Base-by-base conservation (phyloP, 495 filamentous ascomycete species). In the Cenococcum geophilum region DNA sequence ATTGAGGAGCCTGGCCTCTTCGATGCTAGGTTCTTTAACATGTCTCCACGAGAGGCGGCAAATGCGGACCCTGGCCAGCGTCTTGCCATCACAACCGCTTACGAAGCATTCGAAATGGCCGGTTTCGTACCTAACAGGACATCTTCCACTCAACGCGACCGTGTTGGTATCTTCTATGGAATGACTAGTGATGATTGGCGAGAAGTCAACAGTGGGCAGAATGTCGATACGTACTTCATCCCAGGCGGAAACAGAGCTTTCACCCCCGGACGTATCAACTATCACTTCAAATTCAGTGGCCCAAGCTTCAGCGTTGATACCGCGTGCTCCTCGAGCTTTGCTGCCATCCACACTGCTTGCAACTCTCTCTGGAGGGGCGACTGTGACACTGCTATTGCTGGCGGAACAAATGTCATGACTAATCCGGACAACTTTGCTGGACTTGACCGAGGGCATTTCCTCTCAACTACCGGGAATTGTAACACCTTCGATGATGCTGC, bases 11-110 rank as follows among this genome's bases (percentile, higher is more conserved):
- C 75, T 25, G 76, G 68, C 14, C 22, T 69, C 3, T 78, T 78
- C 55, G 76, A 78, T 62, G 62, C 71, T 34, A 68, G 68, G 1
- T 75, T 77, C 49, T 77, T 77, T 68, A 74, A 72, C 66, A 76
- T 78, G 62, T 75, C 73, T 18, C 75, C 76, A 0, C 34, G 68
- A 55, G 79, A 81, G 59, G 77, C 78, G 0, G 53, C 61, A 1
- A 65, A 77, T 52, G 69, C 63, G 0, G 76, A 78, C 60, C 76
- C 76, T 40, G 62, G 56, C 23, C 73, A 76, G 48, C 59, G 76
- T 11, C 47, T 78, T 4, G 71, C 69, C 18, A 36, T 78, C 3
- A 57, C 70, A 1, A 73, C 71, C 4, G 66, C 72, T 0, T 77
- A 75, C 50, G 76, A 78, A 63, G 76, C 76, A 3, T 43, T 78